Base-by-base conservation (phyloP, 2,329 filamentous ascomycete species). In the Cladosporium halotolerans region DNA sequence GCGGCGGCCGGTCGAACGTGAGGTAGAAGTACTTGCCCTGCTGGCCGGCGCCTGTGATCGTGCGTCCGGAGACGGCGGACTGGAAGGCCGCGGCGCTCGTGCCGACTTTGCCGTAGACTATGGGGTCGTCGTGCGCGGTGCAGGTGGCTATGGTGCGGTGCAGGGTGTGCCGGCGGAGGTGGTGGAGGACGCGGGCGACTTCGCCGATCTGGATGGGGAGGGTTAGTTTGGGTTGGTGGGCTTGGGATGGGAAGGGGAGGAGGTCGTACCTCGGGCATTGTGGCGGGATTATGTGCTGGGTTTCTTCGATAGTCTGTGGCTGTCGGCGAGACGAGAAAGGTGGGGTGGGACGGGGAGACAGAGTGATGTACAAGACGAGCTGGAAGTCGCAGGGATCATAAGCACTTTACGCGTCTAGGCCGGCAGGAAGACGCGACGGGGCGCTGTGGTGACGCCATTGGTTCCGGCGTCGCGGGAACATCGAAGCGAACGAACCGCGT, bases 21-120 rank as follows among this genome's bases (percentile, higher is more conserved):
- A 97, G 76, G 77, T 93, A 99, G 69, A 99, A 97, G 67, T 97
- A 97, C 79, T 97, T 99, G 9, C 93, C 93, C 68, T 96, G 93
- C 55, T 87, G 89, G 3, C 87, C 88, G 3, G 87, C 88, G 51
- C 78, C 79, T 39, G 79, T 62, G 32, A 86, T 82, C 65, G 83
- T 89, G 64, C 87, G 92, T 4, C 89, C 89, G 3, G 78, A 78
- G 65, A 96, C 76, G 1, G 86, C 83, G 52, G 81, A 79, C 61
- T 88, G 77, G 58, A 99, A 90, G 31, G 85, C 86, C 0, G 80
- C 70, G 0, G 85, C 88, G 14, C 80, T 88, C 0, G 88, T 95
- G 31, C 91, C 90, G 16, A 84, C 90, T 71, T 97, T 96, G 61
- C 91, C 90, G 70, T 91, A 99, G 5, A 99, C 80, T 66, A 87